phyloP scores from a whole-genome alignment of 2,329 filamentous ascomycete species.

The Alternaria novae-zelandiae region DNA sequence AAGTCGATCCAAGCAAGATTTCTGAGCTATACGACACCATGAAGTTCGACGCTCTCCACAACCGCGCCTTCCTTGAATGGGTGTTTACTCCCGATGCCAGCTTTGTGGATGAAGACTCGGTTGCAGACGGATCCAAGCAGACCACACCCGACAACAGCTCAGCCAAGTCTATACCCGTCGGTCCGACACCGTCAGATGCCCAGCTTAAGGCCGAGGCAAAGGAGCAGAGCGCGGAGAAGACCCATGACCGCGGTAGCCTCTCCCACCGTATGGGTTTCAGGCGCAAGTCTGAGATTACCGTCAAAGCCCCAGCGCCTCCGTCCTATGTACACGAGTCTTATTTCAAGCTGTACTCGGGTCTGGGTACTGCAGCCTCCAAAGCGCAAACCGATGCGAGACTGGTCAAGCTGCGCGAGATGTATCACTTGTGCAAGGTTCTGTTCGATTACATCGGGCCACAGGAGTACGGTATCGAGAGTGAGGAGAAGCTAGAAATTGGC shows the following conservation, averaged over 20 bases:
- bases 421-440: conserved; percentile 89
- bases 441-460: conserved; percentile 99
- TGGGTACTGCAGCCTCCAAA: conserved; percentile 63
- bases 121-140: conserved; percentile 45
- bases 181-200: conserved; percentile 43
- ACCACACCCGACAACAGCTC: conserved; percentile 32
- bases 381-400: conserved; percentile 84
- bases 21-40: conserved; percentile 98
- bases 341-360: conserved; percentile 87
- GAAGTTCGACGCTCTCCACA: conserved; percentile 98
- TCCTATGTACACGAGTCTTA: conserved; percentile 66
- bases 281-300: conserved; percentile 55
- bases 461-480: conserved; percentile 94
- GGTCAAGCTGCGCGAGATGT: conserved; percentile 88
- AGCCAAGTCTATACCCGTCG: conserved; percentile 30
- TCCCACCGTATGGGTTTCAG: conserved; percentile 60
- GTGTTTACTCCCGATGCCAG: conserved; percentile 86
- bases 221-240: conserved; percentile 50
- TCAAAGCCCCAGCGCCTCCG: conserved; percentile 30
- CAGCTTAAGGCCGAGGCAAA: conserved; percentile 33
- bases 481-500: conserved; percentile 98
- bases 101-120: conserved; percentile 70
- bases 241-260: conserved; percentile 45
- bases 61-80: conserved; percentile 95
- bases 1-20: conserved; percentile 98